Conservation (phyloP, 2,329 filamentous ascomycete genomes). For the Nectriaceae sp. region DNA sequence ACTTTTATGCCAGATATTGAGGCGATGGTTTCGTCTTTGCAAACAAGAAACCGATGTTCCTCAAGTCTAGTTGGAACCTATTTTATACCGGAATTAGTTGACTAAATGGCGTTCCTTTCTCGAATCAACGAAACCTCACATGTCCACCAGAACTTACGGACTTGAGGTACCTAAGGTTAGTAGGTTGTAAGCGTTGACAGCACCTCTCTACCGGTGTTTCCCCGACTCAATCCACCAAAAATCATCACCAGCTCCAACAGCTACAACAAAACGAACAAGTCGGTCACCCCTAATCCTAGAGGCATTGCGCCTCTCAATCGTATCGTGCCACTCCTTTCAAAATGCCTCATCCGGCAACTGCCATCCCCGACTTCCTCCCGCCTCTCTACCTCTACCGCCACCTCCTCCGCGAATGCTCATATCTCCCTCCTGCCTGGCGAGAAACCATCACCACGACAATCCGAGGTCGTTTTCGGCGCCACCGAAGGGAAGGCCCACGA, state of each 20-base stretch:
- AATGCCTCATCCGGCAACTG: constrained; percentile 33
- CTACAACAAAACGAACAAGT: background rate
- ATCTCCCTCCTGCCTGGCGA: constrained; percentile 56
- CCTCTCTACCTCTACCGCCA: constrained; percentile 54
- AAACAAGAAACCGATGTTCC: too few species aligned
- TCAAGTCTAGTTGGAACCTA: too few species aligned
- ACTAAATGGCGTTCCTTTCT: too few species aligned
- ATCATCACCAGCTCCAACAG: background rate
- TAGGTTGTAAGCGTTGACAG: too few species aligned
- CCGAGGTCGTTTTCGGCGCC: constrained; percentile 46
- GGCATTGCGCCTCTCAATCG: background rate
- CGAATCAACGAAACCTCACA: too few species aligned
- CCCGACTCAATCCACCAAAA: background rate
- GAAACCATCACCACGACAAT: constrained; percentile 46
- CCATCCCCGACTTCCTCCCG: constrained; percentile 26
- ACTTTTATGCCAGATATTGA: too few species aligned
- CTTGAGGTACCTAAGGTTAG: too few species aligned
- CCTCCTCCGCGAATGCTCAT: constrained; percentile 61
- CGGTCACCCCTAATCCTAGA: background rate
- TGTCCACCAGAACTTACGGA: too few species aligned
- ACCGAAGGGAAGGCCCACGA: constrained; percentile 32
- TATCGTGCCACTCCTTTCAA: background rate
- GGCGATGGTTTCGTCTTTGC: too few species aligned
- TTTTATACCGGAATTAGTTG: too few species aligned
- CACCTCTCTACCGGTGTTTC: too few species aligned